phyloP scores from a whole-genome alignment of 2,329 filamentous ascomycete genomes.

The Aureobasidium subglaciale region DNA sequence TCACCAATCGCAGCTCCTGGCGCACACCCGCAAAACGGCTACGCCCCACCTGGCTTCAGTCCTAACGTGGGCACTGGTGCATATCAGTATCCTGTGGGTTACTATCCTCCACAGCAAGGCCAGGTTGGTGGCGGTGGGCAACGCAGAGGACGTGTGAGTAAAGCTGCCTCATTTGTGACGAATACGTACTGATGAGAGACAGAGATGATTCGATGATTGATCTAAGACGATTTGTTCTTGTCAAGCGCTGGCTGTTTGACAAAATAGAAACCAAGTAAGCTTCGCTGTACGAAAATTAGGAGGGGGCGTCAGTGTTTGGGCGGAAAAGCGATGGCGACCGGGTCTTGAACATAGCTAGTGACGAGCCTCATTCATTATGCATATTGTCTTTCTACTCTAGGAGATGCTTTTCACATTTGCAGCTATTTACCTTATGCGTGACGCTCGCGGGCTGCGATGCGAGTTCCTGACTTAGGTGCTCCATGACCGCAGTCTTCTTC shows the following conservation, averaged over 20 bases:
- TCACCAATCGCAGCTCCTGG: constrained; percentile 36
- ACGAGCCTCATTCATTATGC: constrained; percentile 4
- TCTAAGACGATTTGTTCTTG: background rate
- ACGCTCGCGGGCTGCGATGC: no score
- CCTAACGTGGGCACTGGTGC: constrained; percentile 30
- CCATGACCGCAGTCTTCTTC: no score
- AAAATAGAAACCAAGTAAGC: background rate
- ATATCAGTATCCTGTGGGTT: constrained; percentile 49
- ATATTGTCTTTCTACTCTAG: background rate
- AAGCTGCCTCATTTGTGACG: background rate
- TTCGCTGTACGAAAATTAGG: constrained; percentile 11
- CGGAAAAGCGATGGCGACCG: constrained; percentile 11
- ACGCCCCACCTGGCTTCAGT: constrained; percentile 37
- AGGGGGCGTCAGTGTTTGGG: background rate
- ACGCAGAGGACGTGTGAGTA: constrained; percentile 46
- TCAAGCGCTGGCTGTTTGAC: constrained; percentile 16
- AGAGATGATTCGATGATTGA: constrained; percentile 14
- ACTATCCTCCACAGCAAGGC: constrained; percentile 29
- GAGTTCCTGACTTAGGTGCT: no score
- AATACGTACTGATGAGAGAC: background rate
- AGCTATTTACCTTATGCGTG: no score
- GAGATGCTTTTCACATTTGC: background rate
- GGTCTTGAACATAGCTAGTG: constrained; percentile 13
- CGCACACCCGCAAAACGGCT: constrained; percentile 33
- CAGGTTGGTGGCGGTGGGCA: constrained; percentile 45